phyloP scores from a whole-genome alignment of 2,329 filamentous ascomycete genomes.

The Pseudogymnoascus sp. region DNA sequence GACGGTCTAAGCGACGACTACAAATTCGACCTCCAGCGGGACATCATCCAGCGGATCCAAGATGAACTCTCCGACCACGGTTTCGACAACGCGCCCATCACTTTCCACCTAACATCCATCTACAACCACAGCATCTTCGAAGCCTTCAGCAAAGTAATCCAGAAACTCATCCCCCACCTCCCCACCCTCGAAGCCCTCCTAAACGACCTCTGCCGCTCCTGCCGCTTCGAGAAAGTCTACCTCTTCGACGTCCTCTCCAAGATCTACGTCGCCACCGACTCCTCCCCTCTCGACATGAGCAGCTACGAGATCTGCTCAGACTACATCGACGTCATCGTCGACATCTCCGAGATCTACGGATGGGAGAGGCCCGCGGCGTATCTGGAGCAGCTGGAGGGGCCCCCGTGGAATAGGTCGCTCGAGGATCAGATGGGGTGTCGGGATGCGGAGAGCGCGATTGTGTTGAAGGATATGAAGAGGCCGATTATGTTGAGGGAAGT shows the following conservation, averaged over 20 bases:
- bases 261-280: constrained; percentile 97
- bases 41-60: constrained; percentile 92
- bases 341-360: constrained; percentile 92
- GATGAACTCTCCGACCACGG: constrained; percentile 91
- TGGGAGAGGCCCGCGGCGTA: constrained; percentile 55
- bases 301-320: constrained; percentile 98
- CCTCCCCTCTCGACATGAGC: constrained; percentile 83
- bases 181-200: constrained; percentile 89
- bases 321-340: constrained; percentile 97
- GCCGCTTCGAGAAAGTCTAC: constrained; percentile 95
- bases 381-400: constrained; percentile 48
- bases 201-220: constrained; percentile 87
- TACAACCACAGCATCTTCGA: constrained; percentile 99
- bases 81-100: constrained; percentile 87
- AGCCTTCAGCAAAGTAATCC: constrained; percentile 95
- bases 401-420: constrained; percentile 52
- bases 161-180: constrained; percentile 90
- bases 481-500: constrained; percentile 63
- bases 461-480: constrained; percentile 54
- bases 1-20: constrained; percentile 97
- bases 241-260: constrained; percentile 97
- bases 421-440: constrained; percentile 59
- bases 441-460: constrained; percentile 60
- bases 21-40: constrained; percentile 89
- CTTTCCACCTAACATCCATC: constrained; percentile 93